Base-by-base conservation (phyloP, 108 stramenopile species). In the Cyclotella kingstonii region DNA sequence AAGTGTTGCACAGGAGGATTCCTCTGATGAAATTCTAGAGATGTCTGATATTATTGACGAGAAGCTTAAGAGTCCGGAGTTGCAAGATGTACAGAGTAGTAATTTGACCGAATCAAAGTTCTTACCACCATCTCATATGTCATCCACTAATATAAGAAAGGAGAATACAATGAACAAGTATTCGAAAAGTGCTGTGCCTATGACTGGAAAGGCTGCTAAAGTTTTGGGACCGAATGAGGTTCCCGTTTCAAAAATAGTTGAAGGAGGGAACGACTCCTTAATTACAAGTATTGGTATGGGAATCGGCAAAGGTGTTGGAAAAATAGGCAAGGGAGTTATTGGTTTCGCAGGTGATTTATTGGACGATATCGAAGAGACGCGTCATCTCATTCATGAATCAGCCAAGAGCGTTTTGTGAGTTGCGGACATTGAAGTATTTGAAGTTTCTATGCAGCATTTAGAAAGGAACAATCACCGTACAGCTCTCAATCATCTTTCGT, bases 391-490 rank as follows among this genome's bases (percentile, higher is more conserved):
- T 31, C 18, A 30, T 27, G 2, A 60, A 43, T 36, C 40, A 33
- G 0, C 25, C 0, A 1, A 0, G 0, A 34, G 33, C 17, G 1
- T 36, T 3, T 36, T 54, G 23, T 17, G 43, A 4, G 28, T 25
- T 17, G 42, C 25, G 43, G 35, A 49, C 23, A 23, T 35, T 4
- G 44, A 69, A 8, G 44, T 34, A 10, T 65, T 65, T 14, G 63
- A 59, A 52, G 28, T 60, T 11, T 51, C 72, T 0, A 65, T 65
- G 21, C 44, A 42, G 33, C 57, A 73, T 36, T 45, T 73, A 28
- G 63, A 73, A 21, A 49, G 72, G 6, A 47, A 65, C 39, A 64
- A 73, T 54, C 72, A 73, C 52, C 63, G 63, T 22, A 65, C 72
- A 21, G 72, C 72, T 36, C 34, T 73, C 27, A 73, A 65, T 46